phyloP scores from a whole-genome alignment of 345 rosid genomes.

The Brassica napus region DNA sequence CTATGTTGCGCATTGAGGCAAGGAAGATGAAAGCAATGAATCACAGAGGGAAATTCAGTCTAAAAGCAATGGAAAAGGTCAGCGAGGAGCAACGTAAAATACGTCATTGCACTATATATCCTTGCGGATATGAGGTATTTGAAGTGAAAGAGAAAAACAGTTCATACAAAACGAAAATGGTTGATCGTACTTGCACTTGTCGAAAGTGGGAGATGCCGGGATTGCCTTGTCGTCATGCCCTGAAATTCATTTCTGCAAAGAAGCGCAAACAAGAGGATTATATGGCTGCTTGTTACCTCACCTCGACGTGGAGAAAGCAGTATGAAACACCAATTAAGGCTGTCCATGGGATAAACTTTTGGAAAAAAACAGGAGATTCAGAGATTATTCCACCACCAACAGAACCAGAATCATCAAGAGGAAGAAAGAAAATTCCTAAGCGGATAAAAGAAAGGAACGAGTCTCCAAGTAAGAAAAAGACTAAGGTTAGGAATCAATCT shows the following conservation, averaged over 20 bases:
- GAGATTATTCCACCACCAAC: no score
- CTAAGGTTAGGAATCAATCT: no score
- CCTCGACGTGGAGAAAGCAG: no score
- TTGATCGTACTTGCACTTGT: not conserved
- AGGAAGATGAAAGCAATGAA: not conserved
- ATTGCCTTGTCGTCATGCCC: not conserved
- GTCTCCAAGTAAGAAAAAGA: no score
- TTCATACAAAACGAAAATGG: not conserved
- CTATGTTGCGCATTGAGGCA: not conserved
- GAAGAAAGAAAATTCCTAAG: no score
- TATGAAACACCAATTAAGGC: no score
- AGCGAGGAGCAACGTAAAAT: not conserved
- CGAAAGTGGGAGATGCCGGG: not conserved
- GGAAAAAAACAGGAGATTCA: no score
- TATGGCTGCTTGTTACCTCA: not conserved
- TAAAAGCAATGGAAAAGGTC: not conserved
- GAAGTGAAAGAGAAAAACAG: not conserved
- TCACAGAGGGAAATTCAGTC: not conserved
- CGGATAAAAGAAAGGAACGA: no score
- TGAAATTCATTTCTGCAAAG: not conserved
- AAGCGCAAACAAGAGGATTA: not conserved
- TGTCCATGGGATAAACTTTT: no score
- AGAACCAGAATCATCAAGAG: no score
- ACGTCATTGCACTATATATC: not conserved
- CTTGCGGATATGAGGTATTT: not conserved